Base-by-base conservation (phyloP, 495 filamentous ascomycete species). In the Acidiella bohemica region DNA sequence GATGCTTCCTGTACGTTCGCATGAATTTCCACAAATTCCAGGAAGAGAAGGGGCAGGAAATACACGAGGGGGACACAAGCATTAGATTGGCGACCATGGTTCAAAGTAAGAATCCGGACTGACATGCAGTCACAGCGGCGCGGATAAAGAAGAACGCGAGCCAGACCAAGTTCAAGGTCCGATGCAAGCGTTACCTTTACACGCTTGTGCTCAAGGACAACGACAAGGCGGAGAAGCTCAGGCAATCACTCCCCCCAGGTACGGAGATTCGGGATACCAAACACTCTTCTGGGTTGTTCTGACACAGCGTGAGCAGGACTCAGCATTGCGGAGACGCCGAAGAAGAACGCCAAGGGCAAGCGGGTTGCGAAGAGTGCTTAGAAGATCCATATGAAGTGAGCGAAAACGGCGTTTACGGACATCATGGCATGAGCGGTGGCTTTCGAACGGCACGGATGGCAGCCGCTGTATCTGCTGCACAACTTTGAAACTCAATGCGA, bases 151-250 rank as follows among this genome's bases (percentile, higher is more conserved):
- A 88, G 75, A 88, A 80, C 73, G 27, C 31, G 4, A 71, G 78
- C 63, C 79, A 87, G 71, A 86, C 84, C 76, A 99, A 99, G 77
- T 96, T 99, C 83, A 99, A 99, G 81, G 92, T 99, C 75, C 84
- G 90, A 62, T 96, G 90, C 75, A 68, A 80, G 57, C 73, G 80
- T 54, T 79, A 84, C 71, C 70, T 96, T 53, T 99, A 99, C 80
- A 93, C 92, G 53, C 78, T 96, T 47, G 81, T 90, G 60, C 78
- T 99, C 56, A 93, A 93, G 75, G 63, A 97, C 68, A 73, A 77
- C 57, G 90, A 95, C 55, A 96, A 95, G 82, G 90, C 88, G 62
- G 90, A 96, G 72, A 99, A 99, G 81, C 78, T 99, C 50, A 96
- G 95, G 83, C 88, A 96, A 78, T 84, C 76, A 66, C 71, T 99